phyloP scores from a whole-genome alignment of 2,329 filamentous ascomycete genomes.

The Colletotrichum sp. region DNA sequence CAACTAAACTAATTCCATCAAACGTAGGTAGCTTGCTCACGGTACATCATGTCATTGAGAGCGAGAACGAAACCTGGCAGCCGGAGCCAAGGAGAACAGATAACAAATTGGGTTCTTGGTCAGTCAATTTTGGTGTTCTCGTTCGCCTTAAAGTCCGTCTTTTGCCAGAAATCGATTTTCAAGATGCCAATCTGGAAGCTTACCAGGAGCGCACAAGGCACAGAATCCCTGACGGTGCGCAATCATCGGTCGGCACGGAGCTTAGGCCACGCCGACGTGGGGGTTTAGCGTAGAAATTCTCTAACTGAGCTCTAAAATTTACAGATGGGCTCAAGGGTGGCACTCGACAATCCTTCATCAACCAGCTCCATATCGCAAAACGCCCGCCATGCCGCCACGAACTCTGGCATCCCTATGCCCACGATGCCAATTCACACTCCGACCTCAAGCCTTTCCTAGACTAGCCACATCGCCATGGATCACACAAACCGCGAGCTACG shows the following conservation, averaged over 20 bases:
- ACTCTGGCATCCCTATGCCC: slow-evolving; percentile 19
- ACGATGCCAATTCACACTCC: slow-evolving; percentile 14
- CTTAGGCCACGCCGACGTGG: slow-evolving; percentile 19
- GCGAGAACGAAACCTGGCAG: neutral
- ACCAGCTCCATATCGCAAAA: neutral
- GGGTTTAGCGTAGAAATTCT: slow-evolving; percentile 18
- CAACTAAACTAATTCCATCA: neutral
- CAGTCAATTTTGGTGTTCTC: no score
- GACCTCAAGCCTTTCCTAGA: slow-evolving; percentile 2
- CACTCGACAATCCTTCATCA: neutral
- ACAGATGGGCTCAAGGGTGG: neutral
- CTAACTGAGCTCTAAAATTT: slow-evolving; percentile 14
- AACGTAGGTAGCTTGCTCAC: no score
- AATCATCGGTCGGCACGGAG: slow-evolving; percentile 12
- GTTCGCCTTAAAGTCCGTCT: neutral
- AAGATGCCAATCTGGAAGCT: neutral
- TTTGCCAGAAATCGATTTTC: neutral
- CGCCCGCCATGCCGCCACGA: slow-evolving; percentile 19
- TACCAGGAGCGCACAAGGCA: neutral
- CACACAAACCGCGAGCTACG: slow-evolving; percentile 39
- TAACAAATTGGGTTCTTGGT: neutral
- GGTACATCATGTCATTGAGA: no score
- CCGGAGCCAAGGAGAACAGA: neutral
- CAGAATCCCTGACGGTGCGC: neutral
- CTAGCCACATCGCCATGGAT: slow-evolving; percentile 33